These are phyloP conservation scores for Pisolithus orientalis DNA, from an alignment of 768 basidiomycete genomes.

Conservation along the genomic window DNA sequence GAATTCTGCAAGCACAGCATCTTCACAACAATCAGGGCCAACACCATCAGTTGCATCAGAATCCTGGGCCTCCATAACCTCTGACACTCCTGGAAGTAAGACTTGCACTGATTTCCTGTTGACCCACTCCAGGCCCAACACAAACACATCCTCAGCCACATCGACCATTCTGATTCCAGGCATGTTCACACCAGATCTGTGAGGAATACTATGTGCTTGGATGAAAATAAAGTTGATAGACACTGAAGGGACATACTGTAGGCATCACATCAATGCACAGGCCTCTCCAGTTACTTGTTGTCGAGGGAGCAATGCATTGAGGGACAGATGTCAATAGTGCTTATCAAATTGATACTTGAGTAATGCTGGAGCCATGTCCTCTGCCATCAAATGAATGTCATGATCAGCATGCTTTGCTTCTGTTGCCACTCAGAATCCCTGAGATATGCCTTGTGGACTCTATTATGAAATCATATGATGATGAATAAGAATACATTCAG, in stretches of 20 bases:
- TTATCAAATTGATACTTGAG: no score
- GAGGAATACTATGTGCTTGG: no score
- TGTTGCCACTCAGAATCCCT: slow-evolving; percentile 13
- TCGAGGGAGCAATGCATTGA: no score
- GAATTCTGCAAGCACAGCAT: slow-evolving; percentile 40
- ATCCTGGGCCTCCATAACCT: slow-evolving; percentile 17
- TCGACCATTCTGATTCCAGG: slow-evolving; percentile 89
- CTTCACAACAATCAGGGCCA: slow-evolving; percentile 26
- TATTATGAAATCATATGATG: slow-evolving; percentile 28
- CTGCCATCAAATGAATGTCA: slow-evolving; percentile 10
- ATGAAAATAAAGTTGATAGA: no score
- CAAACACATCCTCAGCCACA: slow-evolving; percentile 61
- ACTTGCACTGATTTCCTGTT: slow-evolving; percentile 75
- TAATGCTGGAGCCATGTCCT: no score
- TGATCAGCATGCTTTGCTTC: slow-evolving; percentile 1
- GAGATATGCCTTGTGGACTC: slow-evolving; percentile 60
- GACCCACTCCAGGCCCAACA: slow-evolving; percentile 90
- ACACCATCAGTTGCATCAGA: slow-evolving; percentile 19
- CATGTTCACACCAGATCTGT: slow-evolving; percentile 76
- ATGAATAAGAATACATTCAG: slow-evolving; percentile 15
- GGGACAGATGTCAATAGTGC: no score
- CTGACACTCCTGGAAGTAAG: slow-evolving; percentile 71
- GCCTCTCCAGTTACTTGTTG: no score
- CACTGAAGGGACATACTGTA: no score
- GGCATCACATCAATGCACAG: no score